A percentile compares a stretch with the other conserved stretches of the same genome.
phyloP scores from a whole-genome alignment of 2,329 filamentous ascomycete genomes.

The Xylaria sp. region DNA sequence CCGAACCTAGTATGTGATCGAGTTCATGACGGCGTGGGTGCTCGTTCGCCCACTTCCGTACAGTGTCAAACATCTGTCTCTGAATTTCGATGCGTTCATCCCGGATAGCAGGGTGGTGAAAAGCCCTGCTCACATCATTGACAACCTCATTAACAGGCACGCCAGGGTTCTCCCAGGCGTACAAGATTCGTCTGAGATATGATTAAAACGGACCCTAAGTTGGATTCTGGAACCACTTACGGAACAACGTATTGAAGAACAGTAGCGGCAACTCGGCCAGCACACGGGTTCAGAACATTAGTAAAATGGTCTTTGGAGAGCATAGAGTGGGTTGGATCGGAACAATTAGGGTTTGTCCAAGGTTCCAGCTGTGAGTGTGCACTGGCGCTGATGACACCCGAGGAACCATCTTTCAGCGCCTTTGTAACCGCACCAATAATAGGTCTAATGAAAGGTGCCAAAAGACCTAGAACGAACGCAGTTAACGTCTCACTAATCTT shows the following conservation, averaged over 20 bases:
- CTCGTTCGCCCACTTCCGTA: slow-evolving; percentile 82
- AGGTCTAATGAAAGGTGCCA: slow-evolving; percentile 91
- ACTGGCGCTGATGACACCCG: slow-evolving; percentile 73
- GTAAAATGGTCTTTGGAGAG: slow-evolving; percentile 87
- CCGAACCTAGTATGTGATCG: slow-evolving; percentile 80
- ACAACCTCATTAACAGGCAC: slow-evolving; percentile 86
- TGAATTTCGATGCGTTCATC: slow-evolving; percentile 83
- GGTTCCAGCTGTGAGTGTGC: slow-evolving; percentile 81
- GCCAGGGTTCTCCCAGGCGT: slow-evolving; percentile 90
- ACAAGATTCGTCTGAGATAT: slow-evolving; percentile 74
- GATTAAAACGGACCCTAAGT: slow-evolving; percentile 39
- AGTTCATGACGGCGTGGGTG: slow-evolving; percentile 74
- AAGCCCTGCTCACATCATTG: slow-evolving; percentile 81
- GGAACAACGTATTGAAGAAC: slow-evolving; percentile 90
- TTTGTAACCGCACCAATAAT: slow-evolving; percentile 90
- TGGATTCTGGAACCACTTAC: slow-evolving; percentile 55
- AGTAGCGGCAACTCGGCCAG: slow-evolving; percentile 76
- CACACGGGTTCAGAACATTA: slow-evolving; percentile 80
- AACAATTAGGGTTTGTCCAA: slow-evolving; percentile 80
- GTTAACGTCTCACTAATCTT: slow-evolving; percentile 94
- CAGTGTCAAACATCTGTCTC: slow-evolving; percentile 86
- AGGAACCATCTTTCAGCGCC: slow-evolving; percentile 85
- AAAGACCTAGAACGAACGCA: slow-evolving; percentile 87
- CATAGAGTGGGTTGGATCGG: slow-evolving; percentile 84
- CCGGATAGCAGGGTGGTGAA: slow-evolving; percentile 90